Evolutionary conservation across 192 early-diverging fungal genomes (phyloP).

Genomic region (Glomus cerebriforme): DNA sequence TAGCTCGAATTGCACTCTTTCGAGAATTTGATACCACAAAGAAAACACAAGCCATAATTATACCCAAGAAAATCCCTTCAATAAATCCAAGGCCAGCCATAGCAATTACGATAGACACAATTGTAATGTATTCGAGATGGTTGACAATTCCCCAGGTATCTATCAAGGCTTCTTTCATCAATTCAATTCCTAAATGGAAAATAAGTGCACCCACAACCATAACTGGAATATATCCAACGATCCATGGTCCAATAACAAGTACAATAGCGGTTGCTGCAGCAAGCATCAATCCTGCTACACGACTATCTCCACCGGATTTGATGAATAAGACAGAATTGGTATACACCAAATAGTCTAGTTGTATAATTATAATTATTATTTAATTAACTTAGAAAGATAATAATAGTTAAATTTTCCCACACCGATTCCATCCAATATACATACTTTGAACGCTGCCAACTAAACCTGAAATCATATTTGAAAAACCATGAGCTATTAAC

Average conservation of each 20-base stretch:
- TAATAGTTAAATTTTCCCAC: neutral
- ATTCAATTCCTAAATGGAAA: constrained; percentile 93
- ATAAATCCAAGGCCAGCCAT: constrained; percentile 96
- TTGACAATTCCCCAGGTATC: constrained; percentile 88
- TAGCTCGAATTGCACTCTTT: constrained; percentile 63
- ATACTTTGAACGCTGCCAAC: constrained; percentile 77
- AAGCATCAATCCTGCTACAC: constrained; percentile 85
- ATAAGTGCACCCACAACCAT: constrained; percentile 95
- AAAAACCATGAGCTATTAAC: constrained; percentile 89
- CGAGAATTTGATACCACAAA: constrained; percentile 83
- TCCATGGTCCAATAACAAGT: constrained; percentile 80
- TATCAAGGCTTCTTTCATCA: constrained; percentile 86
- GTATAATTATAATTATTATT: too few species aligned
- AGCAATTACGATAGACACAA: constrained; percentile 76
- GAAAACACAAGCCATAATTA: constrained; percentile 91
- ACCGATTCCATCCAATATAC: constrained; percentile 2
- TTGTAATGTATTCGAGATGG: constrained; percentile 88
- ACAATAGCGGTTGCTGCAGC: constrained; percentile 70
- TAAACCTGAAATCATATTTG: constrained; percentile 82
- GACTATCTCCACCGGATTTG: constrained; percentile 86
- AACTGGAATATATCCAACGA: constrained; percentile 91
- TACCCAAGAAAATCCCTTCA: constrained; percentile 93
- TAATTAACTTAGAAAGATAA: neutral
- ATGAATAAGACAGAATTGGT: constrained; percentile 92
- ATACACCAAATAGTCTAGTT: constrained; percentile 86